A percentile compares a stretch with the other conserved stretches of the same genome.
Conservation (phyloP, 2,329 filamentous ascomycete species). For the Fusarium keratoplasticum region DNA sequence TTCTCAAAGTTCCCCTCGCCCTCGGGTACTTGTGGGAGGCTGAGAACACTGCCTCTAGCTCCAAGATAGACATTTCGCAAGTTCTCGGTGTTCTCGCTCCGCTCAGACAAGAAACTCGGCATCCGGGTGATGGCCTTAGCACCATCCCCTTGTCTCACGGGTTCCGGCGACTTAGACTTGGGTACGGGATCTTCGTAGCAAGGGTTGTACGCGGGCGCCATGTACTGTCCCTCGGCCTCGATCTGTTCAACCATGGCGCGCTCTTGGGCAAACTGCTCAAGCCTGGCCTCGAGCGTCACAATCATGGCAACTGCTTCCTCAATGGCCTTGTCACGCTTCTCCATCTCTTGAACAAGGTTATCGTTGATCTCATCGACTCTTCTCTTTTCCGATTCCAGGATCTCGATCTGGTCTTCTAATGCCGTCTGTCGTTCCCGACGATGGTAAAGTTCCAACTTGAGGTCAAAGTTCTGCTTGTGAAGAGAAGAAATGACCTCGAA, state of each 20-base stretch:
- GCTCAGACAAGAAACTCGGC: conserved; percentile 74
- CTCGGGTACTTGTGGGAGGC: conserved; percentile 61
- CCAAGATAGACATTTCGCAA: conserved; percentile 70
- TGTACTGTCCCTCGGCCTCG: conserved; percentile 55
- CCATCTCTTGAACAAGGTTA: conserved; percentile 68
- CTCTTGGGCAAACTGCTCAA: conserved; percentile 66
- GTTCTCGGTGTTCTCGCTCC: conserved; percentile 69
- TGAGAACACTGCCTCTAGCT: conserved; percentile 60
- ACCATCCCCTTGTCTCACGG: conserved; percentile 45
- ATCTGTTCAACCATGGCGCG: conserved; percentile 64
- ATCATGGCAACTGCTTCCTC: conserved; percentile 79
- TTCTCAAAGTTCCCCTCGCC: conserved; percentile 43
- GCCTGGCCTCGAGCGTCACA: conserved; percentile 69
- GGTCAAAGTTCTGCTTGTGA: conserved; percentile 81
- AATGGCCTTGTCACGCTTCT: conserved; percentile 76
- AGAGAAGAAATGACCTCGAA: conserved; percentile 73
- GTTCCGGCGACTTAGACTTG: conserved; percentile 28
- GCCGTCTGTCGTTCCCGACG: conserved; percentile 71
- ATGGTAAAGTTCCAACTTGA: conserved; percentile 79
- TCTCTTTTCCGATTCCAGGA: conserved; percentile 64
- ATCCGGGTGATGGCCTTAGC: conserved; percentile 62
- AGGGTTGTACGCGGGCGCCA: conserved; percentile 47
- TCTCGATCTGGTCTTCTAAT: conserved; percentile 68
- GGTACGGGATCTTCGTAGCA: conserved; percentile 39
- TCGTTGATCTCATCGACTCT: conserved; percentile 70